A percentile compares a stretch with the other conserved stretches of the same genome.
These are phyloP conservation scores for Neoascochyta sp. DNA, from an alignment of 2,329 filamentous ascomycete genomes.

Conservation along the genomic window DNA sequence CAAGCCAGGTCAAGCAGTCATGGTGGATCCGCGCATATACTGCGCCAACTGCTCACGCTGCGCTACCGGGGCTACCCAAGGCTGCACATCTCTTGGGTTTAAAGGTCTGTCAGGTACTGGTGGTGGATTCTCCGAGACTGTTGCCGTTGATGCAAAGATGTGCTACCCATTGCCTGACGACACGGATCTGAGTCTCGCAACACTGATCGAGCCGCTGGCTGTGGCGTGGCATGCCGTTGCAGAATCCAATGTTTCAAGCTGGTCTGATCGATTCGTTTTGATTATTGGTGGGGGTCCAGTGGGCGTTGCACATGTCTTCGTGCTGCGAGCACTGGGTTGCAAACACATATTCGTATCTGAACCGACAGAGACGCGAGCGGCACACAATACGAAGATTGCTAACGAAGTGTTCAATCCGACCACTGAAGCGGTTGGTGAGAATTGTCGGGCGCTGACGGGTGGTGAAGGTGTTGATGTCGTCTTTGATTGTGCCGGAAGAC, in stretches of 20 bases:
- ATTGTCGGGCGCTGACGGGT: slow-evolving; percentile 23
- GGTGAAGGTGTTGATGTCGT: slow-evolving; percentile 33
- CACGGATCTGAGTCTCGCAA: slow-evolving; percentile 21
- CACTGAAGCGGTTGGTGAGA: slow-evolving; percentile 24
- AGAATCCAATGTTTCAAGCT: slow-evolving; percentile 7
- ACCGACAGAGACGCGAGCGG: slow-evolving; percentile 16
- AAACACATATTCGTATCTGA: slow-evolving; percentile 26
- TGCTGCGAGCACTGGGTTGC: slow-evolving; percentile 18
- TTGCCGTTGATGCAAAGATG: slow-evolving; percentile 21
- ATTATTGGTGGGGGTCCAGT: slow-evolving; percentile 30
- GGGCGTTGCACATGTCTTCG: slow-evolving; percentile 19
- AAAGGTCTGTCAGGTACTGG: slow-evolving; percentile 24
- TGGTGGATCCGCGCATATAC: slow-evolving; percentile 29
- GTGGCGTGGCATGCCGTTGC: slow-evolving; percentile 31
- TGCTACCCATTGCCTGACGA: slow-evolving; percentile 22
- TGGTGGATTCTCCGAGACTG: slow-evolving; percentile 25
- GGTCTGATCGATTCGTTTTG: slow-evolving; percentile 13
- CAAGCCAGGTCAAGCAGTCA: slow-evolving; percentile 23
- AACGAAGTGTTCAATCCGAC: slow-evolving; percentile 27
- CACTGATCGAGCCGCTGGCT: slow-evolving; percentile 29
- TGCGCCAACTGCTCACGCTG: slow-evolving; percentile 24
- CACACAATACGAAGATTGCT: slow-evolving; percentile 21
- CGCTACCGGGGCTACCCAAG: slow-evolving; percentile 13
- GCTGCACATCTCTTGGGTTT: slow-evolving; percentile 22
- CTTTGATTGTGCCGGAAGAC: slow-evolving; percentile 37